Evolutionary conservation across 164 flowering plant species (phyloP).

Genomic region (Pachysandra terminalis): DNA sequence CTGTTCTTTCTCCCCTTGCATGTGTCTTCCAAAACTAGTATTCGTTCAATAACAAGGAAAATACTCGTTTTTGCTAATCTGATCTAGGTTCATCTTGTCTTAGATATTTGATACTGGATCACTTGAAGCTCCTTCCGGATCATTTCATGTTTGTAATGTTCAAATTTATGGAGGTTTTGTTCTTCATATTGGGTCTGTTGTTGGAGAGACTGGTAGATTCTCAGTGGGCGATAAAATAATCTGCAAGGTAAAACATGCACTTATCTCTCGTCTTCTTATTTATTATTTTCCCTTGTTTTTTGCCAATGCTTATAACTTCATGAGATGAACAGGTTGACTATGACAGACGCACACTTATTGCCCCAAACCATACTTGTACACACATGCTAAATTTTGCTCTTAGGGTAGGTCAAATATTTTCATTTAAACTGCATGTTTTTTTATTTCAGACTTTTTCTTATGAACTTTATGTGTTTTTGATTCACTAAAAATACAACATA

Average conservation of each 20-base stretch:
- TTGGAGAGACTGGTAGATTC: constrained; percentile 39
- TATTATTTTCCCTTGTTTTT: background rate
- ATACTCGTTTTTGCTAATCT: background rate
- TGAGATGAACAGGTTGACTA: constrained; percentile 76
- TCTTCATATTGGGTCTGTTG: constrained; percentile 78
- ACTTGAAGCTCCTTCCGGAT: constrained; percentile 62
- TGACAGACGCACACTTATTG: constrained; percentile 78
- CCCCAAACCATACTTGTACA: constrained; percentile 99
- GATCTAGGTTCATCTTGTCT: constrained; percentile 18
- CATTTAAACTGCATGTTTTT: too few species aligned
- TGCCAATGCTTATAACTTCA: background rate
- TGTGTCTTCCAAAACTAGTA: too few species aligned
- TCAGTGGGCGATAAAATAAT: constrained; percentile 63
- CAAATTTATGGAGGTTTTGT: constrained; percentile 88
- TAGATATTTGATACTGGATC: constrained; percentile 92
- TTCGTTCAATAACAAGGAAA: background rate
- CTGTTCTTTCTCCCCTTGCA: background rate
- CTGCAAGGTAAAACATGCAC: constrained; percentile 59
- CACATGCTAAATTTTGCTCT: constrained; percentile 98
- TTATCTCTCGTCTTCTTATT: background rate
- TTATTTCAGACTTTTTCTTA: background rate
- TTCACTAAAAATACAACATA: background rate
- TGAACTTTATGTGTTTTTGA: background rate
- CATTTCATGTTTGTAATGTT: constrained; percentile 77
- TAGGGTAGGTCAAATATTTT: constrained; percentile 44